Conservation (phyloP, 2,329 filamentous ascomycete species). For the Penicillium sp. region DNA sequence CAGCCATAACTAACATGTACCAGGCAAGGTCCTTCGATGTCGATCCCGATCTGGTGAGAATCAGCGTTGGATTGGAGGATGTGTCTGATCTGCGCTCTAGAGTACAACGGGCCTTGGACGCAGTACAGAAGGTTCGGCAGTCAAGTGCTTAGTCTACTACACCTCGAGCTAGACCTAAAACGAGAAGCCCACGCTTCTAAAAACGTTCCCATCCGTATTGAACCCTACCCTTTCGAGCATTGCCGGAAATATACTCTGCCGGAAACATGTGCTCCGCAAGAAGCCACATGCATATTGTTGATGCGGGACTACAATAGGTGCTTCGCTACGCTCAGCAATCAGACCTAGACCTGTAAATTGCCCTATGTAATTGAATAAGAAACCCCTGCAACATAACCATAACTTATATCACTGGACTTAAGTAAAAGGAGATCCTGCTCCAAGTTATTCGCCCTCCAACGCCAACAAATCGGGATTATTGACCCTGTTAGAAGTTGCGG, state of each 20-base stretch:
- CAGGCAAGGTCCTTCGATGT: constrained; percentile 73
- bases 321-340: too few species aligned
- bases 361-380: constrained; percentile 8
- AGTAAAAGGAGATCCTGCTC: constrained; percentile 14
- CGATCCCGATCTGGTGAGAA: constrained; percentile 71
- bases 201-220: too few species aligned
- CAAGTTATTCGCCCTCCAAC: not conserved
- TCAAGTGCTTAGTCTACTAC: constrained; percentile 6
- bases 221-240: too few species aligned
- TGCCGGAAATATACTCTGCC: too few species aligned
- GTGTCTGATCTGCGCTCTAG: constrained; percentile 59
- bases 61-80: constrained; percentile 89
- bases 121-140: constrained; percentile 36
- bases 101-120: constrained; percentile 67
- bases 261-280: not conserved
- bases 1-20: constrained; percentile 14
- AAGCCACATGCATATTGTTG: not conserved
- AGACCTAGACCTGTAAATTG: constrained; percentile 14
- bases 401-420: not conserved
- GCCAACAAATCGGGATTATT: not conserved
- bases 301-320: too few species aligned
- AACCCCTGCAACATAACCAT: constrained; percentile 2
- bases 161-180: not conserved
- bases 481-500: constrained; percentile 23
- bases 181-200: too few species aligned